These are phyloP conservation scores for Solanum commersonii DNA, from an alignment of 257 asterid species.

Conservation along the genomic window DNA sequence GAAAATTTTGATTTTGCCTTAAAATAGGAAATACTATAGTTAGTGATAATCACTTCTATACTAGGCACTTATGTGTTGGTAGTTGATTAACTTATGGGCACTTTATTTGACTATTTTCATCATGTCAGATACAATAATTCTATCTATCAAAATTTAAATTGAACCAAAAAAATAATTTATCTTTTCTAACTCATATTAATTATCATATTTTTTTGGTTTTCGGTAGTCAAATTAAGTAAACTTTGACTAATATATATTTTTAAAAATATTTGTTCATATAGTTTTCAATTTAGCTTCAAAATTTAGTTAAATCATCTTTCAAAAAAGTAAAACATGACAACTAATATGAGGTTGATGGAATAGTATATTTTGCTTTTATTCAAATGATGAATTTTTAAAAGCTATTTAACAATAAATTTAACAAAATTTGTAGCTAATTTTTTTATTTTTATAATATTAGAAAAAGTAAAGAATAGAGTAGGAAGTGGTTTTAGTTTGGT, in stretches of 20 bases:
- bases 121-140: rapidly evolving
- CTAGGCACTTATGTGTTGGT: neutral
- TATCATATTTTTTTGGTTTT: neutral
- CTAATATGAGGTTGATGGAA: neutral
- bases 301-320: neutral
- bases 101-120: neutral
- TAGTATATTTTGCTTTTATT: neutral
- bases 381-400: neutral
- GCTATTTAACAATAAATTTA: neutral
- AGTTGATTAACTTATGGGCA: neutral
- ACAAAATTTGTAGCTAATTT: neutral
- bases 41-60: neutral
- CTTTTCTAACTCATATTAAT: too few relatives aligned
- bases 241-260: neutral
- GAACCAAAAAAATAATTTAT: neutral
- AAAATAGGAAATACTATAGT: neutral
- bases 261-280: too few relatives aligned
- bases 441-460: neutral
- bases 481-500: neutral
- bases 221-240: rapidly evolving
- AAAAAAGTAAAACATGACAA: neutral
- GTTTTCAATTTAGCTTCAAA: neutral
- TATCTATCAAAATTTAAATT: neutral
- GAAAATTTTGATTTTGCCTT: neutral
- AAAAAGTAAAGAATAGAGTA: neutral